phyloP scores from a whole-genome alignment of 768 basidiomycete species.

The Peribolospora baueri region DNA sequence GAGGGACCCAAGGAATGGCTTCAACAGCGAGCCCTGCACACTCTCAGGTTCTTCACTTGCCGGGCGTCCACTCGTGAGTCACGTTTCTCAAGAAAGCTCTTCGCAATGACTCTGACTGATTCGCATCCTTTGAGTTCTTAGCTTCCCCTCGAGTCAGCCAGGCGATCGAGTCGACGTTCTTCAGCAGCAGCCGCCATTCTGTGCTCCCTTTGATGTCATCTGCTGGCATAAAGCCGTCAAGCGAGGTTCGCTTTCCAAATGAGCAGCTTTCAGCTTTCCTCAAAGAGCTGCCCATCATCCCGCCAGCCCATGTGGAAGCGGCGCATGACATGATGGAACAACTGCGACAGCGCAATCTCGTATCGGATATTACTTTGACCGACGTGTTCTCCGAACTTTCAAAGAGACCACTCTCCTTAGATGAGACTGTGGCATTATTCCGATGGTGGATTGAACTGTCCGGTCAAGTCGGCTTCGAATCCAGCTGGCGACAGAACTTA shows the following conservation, averaged over 20 bases:
- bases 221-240: slow-evolving; percentile 40
- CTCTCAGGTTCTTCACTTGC: slow-evolving; percentile 74
- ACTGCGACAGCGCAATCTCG: slow-evolving; percentile 36
- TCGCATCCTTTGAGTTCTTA: too few species aligned
- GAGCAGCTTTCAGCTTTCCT: slow-evolving; percentile 47
- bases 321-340: slow-evolving; percentile 37
- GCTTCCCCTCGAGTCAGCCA: slow-evolving; percentile 55
- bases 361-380: slow-evolving; percentile 48
- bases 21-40: slow-evolving; percentile 41
- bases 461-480: slow-evolving; percentile 19
- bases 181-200: slow-evolving; percentile 30
- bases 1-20: slow-evolving; percentile 21
- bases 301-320: slow-evolving; percentile 32
- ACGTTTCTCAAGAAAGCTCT: too few species aligned
- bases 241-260: slow-evolving; percentile 49
- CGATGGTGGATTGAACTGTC: slow-evolving; percentile 54
- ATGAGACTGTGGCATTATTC: slow-evolving; percentile 56
- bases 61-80: slow-evolving; percentile 36
- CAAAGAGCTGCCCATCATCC: slow-evolving; percentile 48
- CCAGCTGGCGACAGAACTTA: slow-evolving; percentile 30
- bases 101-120: too few species aligned
- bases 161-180: slow-evolving; percentile 53
- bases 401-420: slow-evolving; percentile 38
- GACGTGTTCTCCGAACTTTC: slow-evolving; percentile 64
- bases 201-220: slow-evolving; percentile 51